These are phyloP conservation scores for Calonectria hongkongensis DNA, from an alignment of 2,329 filamentous ascomycete genomes.

Conservation along the genomic window DNA sequence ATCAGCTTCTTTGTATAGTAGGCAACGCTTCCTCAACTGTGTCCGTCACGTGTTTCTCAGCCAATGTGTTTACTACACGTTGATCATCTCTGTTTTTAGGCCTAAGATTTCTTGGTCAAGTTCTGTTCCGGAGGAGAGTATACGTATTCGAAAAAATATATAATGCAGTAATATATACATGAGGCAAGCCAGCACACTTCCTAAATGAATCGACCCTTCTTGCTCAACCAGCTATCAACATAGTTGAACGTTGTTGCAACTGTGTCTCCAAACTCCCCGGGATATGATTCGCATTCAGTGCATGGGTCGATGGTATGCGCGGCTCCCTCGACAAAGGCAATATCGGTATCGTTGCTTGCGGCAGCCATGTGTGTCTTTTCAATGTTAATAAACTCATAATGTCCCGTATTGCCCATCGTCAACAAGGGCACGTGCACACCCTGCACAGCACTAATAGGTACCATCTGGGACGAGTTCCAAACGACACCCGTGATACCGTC, in stretches of 20 bases:
- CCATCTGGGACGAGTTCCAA: constrained; percentile 26
- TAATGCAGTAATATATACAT: no score
- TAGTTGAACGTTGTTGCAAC: constrained; percentile 20
- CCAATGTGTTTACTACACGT: no score
- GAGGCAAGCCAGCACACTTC: background rate
- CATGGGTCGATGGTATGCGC: constrained; percentile 21
- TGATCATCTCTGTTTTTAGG: no score
- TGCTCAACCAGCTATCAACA: constrained; percentile 25
- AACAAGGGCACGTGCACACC: constrained; percentile 20
- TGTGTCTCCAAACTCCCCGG: constrained; percentile 22
- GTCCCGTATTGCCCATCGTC: constrained; percentile 16
- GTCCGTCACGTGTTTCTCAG: no score
- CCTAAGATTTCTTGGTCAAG: no score
- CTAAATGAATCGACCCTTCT: constrained; percentile 10
- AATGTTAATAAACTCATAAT: constrained; percentile 28
- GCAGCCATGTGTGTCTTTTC: constrained; percentile 26
- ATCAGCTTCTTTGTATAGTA: no score
- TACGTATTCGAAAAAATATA: background rate
- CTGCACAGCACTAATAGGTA: constrained; percentile 21
- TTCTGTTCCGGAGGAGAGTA: background rate
- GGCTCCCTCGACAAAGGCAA: constrained; percentile 25
- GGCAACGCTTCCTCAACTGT: no score
- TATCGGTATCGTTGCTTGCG: constrained; percentile 18
- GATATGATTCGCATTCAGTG: constrained; percentile 22
- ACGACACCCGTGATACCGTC: constrained; percentile 11